Evolutionary conservation across 1,284 basidiomycete species (phyloP), one percentile per base, ranked within the genome.

Genomic region (Baeospora myosura): DNA sequence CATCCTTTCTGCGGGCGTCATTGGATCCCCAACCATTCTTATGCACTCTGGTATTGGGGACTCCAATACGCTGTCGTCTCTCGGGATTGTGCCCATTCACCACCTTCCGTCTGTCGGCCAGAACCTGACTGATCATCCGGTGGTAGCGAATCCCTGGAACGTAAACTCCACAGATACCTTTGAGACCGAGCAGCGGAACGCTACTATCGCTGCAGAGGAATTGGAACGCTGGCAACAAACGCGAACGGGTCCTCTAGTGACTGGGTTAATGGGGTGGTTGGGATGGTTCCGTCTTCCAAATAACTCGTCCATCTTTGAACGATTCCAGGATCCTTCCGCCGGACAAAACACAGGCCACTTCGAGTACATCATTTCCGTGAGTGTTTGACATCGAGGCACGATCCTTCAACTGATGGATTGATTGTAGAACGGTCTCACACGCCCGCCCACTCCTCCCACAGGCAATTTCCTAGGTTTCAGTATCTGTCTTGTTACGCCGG

Each of bases 51-150:
- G 62, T 31, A 55, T 62, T 39, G 59, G 62, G 5, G 52, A 59
- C 38, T 44, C 49, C 0, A 32, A 39, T 4, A 32, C 55, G 11
- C 53, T 62, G 4, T 36, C 38, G 1, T 37, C 48, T 1, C 50
- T 60, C 16, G 54, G 56, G 1, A 59, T 64, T 40, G 30, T 31
- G 5, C 38, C 47, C 4, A 22, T 57, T 16, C 42, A 56, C 21
- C 38, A 55, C 26, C 49, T 61, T 2, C 51, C 53, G 35, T 55
- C 50, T 6, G 62, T 63, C 16, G 60, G 59, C 3, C 50, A 49
- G 31, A 64, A 63, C 38, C 42, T 68, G 20, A 51, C 55, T 43
- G 66, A 68, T 49, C 65, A 69, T 51, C 52, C 43, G n/a, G 35
- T 47, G 17, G 24, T 59, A 18, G 17, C 44, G 12, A 49, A 49